Evolutionary conservation across 805 yeast species (phyloP).

Genomic region (Lipomyces spencermartinsiae): DNA sequence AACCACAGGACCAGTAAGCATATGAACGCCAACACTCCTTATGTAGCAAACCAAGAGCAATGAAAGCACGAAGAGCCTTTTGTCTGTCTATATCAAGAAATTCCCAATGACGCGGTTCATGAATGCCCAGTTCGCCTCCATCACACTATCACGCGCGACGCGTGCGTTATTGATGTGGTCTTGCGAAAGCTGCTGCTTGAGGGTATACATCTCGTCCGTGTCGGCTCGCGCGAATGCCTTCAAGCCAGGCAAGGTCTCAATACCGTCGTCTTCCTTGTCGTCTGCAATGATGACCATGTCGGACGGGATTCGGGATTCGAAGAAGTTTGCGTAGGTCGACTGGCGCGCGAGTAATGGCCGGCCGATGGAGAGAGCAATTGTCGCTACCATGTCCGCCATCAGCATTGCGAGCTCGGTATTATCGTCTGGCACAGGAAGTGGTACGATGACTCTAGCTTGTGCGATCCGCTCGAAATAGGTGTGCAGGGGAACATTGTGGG

Average conservation of each 20-base stretch:
- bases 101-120: background rate
- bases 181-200: background rate
- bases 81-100: background rate
- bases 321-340: background rate
- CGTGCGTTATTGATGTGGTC: background rate
- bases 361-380: background rate
- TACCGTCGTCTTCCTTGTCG: background rate
- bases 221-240: background rate
- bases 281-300: background rate
- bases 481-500: background rate
- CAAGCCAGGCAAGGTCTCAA: background rate
- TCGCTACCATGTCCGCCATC: background rate
- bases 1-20: background rate
- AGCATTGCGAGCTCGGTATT: background rate
- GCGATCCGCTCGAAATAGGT: background rate
- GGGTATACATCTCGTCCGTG: background rate
- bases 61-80: background rate
- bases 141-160: background rate
- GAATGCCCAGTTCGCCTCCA: background rate
- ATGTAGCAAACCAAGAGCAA: background rate
- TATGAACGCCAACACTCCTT: background rate
- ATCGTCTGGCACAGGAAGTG: background rate
- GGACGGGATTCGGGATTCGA: background rate
- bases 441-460: background rate
- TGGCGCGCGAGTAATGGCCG: background rate